These are phyloP conservation scores for Chlorella sp. DNA, from an alignment of 139 green algal species.

Conservation along the genomic window DNA sequence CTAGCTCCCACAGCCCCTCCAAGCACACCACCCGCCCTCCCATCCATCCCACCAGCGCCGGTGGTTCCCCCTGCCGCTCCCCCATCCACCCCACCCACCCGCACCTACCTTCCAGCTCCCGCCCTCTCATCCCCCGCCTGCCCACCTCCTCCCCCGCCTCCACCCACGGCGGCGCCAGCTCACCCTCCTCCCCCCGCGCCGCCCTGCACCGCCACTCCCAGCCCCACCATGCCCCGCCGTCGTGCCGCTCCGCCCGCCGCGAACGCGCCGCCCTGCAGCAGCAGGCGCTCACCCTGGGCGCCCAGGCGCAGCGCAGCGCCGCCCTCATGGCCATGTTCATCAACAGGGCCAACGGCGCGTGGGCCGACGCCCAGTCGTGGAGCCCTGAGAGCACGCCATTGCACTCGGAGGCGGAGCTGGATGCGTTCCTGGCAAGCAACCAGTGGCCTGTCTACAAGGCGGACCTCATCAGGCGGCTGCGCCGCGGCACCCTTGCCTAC, in stretches of 20 bases:
- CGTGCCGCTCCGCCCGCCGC: background rate
- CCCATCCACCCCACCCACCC: background rate
- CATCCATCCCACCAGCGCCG: no score
- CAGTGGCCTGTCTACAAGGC: background rate
- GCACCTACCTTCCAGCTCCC: background rate
- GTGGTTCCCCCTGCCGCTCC: background rate
- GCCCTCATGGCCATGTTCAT: background rate
- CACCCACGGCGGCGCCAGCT: background rate
- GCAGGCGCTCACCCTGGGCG: background rate
- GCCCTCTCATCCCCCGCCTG: background rate
- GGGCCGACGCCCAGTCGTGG: background rate
- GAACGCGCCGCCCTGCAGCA: background rate
- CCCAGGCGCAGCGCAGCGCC: background rate
- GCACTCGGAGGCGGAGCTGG: background rate
- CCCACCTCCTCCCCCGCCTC: background rate
- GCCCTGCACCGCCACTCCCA: no score
- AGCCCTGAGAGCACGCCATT: background rate
- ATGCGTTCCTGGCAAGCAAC: background rate
- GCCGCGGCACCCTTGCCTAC: no score
- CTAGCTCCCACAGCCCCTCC: no score
- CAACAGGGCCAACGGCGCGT: background rate
- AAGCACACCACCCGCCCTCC: no score
- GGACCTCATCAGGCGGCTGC: background rate
- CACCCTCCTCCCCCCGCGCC: no score
- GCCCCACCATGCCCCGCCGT: background rate